These are phyloP conservation scores for Vigna unguiculata DNA, from an alignment of 306 rosid species.

Conservation along the genomic window DNA sequence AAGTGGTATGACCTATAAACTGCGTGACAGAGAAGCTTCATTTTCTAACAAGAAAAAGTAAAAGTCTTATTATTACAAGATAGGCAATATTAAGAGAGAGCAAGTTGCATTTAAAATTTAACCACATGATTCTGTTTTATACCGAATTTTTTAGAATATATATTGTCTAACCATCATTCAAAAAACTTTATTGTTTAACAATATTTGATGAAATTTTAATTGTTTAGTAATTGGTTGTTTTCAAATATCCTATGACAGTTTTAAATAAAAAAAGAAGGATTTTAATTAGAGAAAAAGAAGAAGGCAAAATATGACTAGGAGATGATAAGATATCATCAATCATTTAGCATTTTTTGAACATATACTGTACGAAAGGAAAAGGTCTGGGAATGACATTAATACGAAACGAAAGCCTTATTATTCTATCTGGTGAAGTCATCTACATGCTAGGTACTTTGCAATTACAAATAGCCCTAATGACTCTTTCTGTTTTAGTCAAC, in stretches of 20 bases:
- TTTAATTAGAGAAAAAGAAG: no score
- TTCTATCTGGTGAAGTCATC: not conserved
- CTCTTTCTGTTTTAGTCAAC: no score
- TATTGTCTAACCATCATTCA: not conserved
- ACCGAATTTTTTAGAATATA: not conserved
- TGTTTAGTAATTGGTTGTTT: not conserved
- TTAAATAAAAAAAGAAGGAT: not conserved
- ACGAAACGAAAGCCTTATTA: no score
- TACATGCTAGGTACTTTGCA: not conserved
- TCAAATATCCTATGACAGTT: not conserved
- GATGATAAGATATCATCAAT: no score
- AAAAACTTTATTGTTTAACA: not conserved
- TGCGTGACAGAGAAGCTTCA: not conserved
- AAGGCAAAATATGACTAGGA: no score
- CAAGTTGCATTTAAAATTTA: not conserved
- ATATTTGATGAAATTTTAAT: not conserved
- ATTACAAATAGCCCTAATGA: no score
- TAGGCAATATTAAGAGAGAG: no score
- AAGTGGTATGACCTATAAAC: no score
- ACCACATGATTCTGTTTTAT: not conserved
- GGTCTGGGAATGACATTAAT: not conserved
- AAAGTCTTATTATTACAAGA: not conserved
- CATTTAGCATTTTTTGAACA: not conserved
- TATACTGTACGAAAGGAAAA: conserved; percentile 11
- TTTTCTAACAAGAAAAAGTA: conserved; percentile 17